Conservation (phyloP, 345 rosid genomes). For the Viola odorata region DNA sequence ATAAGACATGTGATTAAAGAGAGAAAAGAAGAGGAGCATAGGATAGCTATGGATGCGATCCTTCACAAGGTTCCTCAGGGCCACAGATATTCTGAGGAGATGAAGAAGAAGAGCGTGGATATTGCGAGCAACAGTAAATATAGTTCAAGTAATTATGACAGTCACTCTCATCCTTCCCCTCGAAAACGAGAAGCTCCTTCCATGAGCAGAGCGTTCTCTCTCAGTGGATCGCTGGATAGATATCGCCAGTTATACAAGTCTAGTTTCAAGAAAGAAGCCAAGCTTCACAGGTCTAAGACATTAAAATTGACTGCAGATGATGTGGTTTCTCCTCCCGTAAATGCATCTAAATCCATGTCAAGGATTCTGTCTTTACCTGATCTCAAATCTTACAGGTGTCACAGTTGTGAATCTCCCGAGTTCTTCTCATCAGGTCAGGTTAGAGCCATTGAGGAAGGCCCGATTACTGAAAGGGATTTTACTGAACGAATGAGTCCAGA, state of each 20-base stretch:
- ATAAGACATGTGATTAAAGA: constrained; percentile 51
- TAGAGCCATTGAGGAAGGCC: constrained; percentile 5
- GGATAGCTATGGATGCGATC: constrained; percentile 76
- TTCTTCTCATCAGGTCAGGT: constrained; percentile 17
- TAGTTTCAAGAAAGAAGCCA: constrained; percentile 41
- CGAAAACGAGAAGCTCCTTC: constrained; percentile 10
- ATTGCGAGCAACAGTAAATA: constrained; percentile 23
- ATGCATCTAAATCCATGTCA: constrained; percentile 31
- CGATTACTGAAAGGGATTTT: constrained; percentile 13
- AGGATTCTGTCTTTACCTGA: constrained; percentile 67
- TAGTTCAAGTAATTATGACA: constrained; percentile 13
- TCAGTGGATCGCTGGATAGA: constrained; percentile 52
- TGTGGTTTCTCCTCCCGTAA: constrained; percentile 10
- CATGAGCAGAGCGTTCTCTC: constrained; percentile 47
- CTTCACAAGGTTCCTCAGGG: constrained; percentile 70
- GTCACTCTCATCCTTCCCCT: constrained; percentile 8
- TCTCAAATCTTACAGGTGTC: constrained; percentile 28
- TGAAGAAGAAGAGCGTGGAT: constrained; percentile 33
- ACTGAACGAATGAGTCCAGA: constrained; percentile 20
- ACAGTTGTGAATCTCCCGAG: constrained; percentile 21
- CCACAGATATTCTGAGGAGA: constrained; percentile 46
- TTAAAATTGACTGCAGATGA: constrained; percentile 29
- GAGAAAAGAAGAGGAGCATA: constrained; percentile 54
- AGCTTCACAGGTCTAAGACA: constrained; percentile 27
- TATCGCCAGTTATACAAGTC: constrained; percentile 57